A percentile compares a stretch with the other conserved stretches of the same genome.
These are phyloP conservation scores for Irpex rosettiformis DNA, from an alignment of 1,284 basidiomycete species.

Conservation along the genomic window DNA sequence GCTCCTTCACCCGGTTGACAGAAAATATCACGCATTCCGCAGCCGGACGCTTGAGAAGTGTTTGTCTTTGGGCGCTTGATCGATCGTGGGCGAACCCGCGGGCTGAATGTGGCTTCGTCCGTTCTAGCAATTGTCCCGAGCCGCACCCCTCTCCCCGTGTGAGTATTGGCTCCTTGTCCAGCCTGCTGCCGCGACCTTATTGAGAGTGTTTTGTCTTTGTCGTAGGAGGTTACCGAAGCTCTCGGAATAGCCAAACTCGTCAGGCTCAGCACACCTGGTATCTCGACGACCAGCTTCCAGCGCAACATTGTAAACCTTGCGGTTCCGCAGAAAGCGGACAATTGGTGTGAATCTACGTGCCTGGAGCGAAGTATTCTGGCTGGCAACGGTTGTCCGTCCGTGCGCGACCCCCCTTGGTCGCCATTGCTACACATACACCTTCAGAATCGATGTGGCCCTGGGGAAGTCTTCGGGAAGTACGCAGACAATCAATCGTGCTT, in stretches of 20 bases:
- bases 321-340: neutral
- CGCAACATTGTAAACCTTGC: neutral
- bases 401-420: neutral
- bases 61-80: neutral
- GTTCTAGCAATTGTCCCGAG: neutral
- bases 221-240: slow-evolving; percentile 2
- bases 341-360: slow-evolving; percentile 1
- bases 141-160: neutral
- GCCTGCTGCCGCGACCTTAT: neutral
- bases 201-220: neutral
- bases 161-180: neutral
- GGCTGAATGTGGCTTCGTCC: slow-evolving; percentile 1
- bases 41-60: neutral
- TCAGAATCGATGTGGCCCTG: neutral
- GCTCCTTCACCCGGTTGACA: slow-evolving; percentile 11
- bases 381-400: neutral
- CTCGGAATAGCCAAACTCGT: neutral
- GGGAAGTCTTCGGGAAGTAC: neutral
- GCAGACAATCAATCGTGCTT: neutral
- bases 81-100: neutral
- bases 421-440: neutral
- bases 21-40: slow-evolving; percentile 7
- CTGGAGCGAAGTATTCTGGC: neutral
- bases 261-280: neutral
- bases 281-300: neutral